Evolutionary conservation across 495 filamentous ascomycete genomes (phyloP).

Genomic region (Lasiosphaeria hispida): DNA sequence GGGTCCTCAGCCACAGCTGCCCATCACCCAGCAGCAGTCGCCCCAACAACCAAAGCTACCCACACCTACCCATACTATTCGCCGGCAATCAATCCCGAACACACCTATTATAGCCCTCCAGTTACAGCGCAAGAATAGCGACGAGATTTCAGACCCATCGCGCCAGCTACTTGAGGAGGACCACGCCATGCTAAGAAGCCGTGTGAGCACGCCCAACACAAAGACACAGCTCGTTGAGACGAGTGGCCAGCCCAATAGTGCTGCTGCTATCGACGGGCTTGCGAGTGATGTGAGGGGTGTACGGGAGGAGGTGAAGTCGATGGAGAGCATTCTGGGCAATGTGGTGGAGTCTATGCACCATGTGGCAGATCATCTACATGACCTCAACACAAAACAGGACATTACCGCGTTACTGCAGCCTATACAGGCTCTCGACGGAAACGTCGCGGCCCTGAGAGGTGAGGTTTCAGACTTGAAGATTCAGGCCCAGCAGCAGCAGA

Average conservation of each 20-base stretch:
- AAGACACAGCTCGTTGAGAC: slow-evolving; percentile 17
- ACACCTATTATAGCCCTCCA: neutral
- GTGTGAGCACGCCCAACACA: neutral
- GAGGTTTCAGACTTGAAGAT: slow-evolving; percentile 20
- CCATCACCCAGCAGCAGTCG: no score
- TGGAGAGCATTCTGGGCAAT: neutral
- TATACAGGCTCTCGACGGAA: slow-evolving; percentile 13
- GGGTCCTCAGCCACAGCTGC: neutral
- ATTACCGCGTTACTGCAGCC: slow-evolving; percentile 6
- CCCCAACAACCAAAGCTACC: neutral
- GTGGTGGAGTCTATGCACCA: slow-evolving; percentile 3
- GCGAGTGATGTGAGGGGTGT: slow-evolving; percentile 9
- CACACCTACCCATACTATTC: neutral
- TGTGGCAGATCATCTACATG: slow-evolving; percentile 4
- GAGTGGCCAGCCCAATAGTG: slow-evolving; percentile 3
- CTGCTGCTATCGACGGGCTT: neutral
- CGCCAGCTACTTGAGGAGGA: neutral
- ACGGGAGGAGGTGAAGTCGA: slow-evolving; percentile 4
- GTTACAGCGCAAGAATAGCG: neutral
- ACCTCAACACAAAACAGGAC: neutral
- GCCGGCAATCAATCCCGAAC: neutral
- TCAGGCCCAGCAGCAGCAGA: neutral
- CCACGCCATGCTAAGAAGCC: neutral
- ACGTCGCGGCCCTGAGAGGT: neutral
- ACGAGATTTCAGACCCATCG: neutral